Percentiles rank a stretch among this genome's conserved stretches.
Conservation (phyloP, 2,329 filamentous ascomycete species). For the Leptosphaerulina australis region DNA sequence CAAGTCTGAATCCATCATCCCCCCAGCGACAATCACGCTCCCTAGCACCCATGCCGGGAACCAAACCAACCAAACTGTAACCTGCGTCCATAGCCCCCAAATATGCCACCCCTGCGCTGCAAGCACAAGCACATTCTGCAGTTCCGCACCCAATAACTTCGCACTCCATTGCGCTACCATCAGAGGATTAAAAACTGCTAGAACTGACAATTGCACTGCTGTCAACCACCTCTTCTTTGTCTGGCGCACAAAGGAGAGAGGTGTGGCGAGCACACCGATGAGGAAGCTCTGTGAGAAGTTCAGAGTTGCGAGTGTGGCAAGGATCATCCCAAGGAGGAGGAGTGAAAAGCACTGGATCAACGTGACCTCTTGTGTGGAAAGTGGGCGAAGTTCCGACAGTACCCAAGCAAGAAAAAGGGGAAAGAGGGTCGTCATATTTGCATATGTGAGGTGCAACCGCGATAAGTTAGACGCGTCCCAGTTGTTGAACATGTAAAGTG, state of each 20-base stretch:
- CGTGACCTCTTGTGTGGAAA: slow-evolving; percentile 72
- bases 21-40: slow-evolving; percentile 37
- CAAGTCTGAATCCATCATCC: slow-evolving; percentile 22
- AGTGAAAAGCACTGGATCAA: slow-evolving; percentile 90
- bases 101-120: slow-evolving; percentile 89
- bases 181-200: slow-evolving; percentile 43
- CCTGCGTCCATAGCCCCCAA: slow-evolving; percentile 85
- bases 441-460: slow-evolving; percentile 37
- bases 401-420: slow-evolving; percentile 40
- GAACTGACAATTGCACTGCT: slow-evolving; percentile 21
- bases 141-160: slow-evolving; percentile 45
- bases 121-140: slow-evolving; percentile 65
- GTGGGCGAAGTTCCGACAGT: slow-evolving; percentile 51
- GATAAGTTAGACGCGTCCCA: slow-evolving; percentile 58
- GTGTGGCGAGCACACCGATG: slow-evolving; percentile 77
- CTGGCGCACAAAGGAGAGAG: slow-evolving; percentile 74
- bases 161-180: slow-evolving; percentile 40
- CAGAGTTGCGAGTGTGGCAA: slow-evolving; percentile 89
- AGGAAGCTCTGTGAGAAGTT: slow-evolving; percentile 93
- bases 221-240: slow-evolving; percentile 16
- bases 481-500: slow-evolving; percentile 86
- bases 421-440: slow-evolving; percentile 42
- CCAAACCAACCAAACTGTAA: slow-evolving; percentile 94
- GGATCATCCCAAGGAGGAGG: slow-evolving; percentile 87
- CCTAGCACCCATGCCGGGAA: slow-evolving; percentile 87